Base-by-base conservation (phyloP, 176 grass and related monocot species). In the Bromus sterilis region DNA sequence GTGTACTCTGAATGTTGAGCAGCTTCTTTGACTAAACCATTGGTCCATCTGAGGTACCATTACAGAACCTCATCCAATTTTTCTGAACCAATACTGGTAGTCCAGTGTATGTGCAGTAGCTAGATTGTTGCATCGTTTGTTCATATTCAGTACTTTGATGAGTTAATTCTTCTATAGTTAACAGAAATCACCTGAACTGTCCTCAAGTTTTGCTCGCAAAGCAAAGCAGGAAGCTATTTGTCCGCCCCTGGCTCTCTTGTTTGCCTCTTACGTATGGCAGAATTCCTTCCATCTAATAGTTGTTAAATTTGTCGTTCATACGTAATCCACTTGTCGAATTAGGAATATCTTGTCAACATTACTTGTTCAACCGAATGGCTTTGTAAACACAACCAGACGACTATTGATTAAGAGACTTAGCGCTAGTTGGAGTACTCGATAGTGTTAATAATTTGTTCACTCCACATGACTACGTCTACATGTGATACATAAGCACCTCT, bases 1-100 rank as follows among this genome's bases (percentile, higher is more conserved):
- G 10, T 98, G 31, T 84, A 98, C 80, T 95, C 88, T 60, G 96
- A 95, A 76, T 95, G 84, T 83, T 98, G 79, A 95, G 48, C 25
- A 68, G 8, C 16, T 30, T 34, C 14, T 70, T 74, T 70, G 26
- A 11, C 53, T 26, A 33, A 62, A 26, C 23, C 11, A 11, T 28
- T 44, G 7, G 6, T 53, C 61, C 71, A 43, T 35, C 26, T 29
- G 20, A 55, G 59, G 51, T 62, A 12, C 18, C 21, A 8, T 18
- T 46, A 7, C 6, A 49, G 53, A 12, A 24, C 31, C 41, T 55
- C 21, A 41, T 60, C 12, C 8, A 80, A 8, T 68, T 32, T 63
- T 42, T 70, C 11, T 62, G 18, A 62, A 77, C 28, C 18, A 62
- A 41, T 21, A 7, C 55, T 26, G 26, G 34, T 46, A 13, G 10